phyloP scores from a whole-genome alignment of 495 filamentous ascomycete genomes.

The Articulospora tetracladia region DNA sequence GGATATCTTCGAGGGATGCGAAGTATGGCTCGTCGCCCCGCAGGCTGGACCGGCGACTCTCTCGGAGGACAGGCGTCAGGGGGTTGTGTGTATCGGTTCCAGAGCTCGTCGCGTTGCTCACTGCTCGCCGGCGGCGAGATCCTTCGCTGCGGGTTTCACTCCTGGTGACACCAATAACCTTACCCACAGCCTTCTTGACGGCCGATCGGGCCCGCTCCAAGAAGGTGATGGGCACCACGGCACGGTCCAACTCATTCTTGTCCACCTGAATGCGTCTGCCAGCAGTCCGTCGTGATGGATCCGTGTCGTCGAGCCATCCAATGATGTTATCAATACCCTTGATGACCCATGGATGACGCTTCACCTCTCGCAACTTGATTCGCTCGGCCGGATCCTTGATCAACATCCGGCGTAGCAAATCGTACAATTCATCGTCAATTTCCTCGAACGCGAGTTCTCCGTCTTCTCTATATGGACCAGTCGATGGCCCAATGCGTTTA shows the following conservation, averaged over 20 bases:
- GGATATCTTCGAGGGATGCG: slow-evolving; percentile 42
- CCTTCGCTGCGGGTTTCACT: slow-evolving; percentile 45
- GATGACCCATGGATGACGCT: slow-evolving; percentile 95
- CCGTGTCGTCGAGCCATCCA: slow-evolving; percentile 89
- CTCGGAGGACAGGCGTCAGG: slow-evolving; percentile 36
- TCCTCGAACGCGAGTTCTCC: slow-evolving; percentile 80
- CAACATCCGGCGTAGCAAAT: slow-evolving; percentile 77
- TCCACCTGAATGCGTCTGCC: slow-evolving; percentile 92
- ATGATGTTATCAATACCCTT: slow-evolving; percentile 69
- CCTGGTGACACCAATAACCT: slow-evolving; percentile 56
- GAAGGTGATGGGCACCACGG: slow-evolving; percentile 84
- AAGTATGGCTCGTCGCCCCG: slow-evolving; percentile 67
- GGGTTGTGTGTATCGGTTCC: slow-evolving; percentile 28
- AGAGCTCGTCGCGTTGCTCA: slow-evolving; percentile 58
- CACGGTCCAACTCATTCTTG: slow-evolving; percentile 80
- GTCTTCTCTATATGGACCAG: slow-evolving; percentile 47
- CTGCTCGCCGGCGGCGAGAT: slow-evolving; percentile 45
- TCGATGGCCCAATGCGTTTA: slow-evolving; percentile 43
- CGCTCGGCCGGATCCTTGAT: slow-evolving; percentile 84
- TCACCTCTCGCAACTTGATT: slow-evolving; percentile 88
- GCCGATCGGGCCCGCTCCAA: slow-evolving; percentile 70
- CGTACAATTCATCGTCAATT: slow-evolving; percentile 74
- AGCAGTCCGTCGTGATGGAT: slow-evolving; percentile 74
- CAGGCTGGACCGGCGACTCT: slow-evolving; percentile 63
- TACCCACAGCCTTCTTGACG: slow-evolving; percentile 61